Evolutionary conservation across 805 yeast species (phyloP).

Genomic region (Yarrowia bubula): DNA sequence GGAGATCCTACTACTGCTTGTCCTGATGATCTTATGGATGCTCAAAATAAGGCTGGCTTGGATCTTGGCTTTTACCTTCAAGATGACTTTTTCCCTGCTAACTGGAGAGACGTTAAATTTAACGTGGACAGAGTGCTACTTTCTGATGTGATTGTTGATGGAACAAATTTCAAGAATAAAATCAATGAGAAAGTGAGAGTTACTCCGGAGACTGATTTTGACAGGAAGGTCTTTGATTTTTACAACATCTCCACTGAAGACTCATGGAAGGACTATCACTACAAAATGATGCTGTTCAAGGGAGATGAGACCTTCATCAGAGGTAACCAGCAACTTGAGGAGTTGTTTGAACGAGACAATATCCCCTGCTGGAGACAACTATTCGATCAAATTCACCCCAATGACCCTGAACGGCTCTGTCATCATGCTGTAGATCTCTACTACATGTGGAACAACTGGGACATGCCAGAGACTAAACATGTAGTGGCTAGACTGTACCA

Average conservation of each 20-base stretch:
- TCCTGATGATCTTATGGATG: background rate
- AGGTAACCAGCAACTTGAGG: background rate
- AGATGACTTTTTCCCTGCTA: constrained; percentile 2
- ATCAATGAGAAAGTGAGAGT: background rate
- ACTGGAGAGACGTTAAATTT: background rate
- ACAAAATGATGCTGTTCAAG: constrained; percentile 14
- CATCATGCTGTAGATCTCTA: constrained; percentile 12
- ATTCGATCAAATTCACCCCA: constrained; percentile 7
- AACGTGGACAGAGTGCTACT: background rate
- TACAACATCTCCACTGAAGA: constrained; percentile 5
- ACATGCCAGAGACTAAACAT: background rate
- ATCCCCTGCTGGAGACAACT: constrained; percentile 4
- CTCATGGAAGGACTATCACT: constrained; percentile 2
- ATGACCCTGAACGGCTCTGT: background rate
- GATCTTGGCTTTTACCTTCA: background rate
- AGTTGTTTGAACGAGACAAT: background rate
- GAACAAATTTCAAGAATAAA: constrained; percentile 7
- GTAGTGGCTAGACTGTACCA: background rate
- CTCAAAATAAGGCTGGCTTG: background rate
- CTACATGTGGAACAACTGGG: constrained; percentile 20
- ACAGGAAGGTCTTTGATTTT: background rate
- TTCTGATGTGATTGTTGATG: constrained; percentile 1
- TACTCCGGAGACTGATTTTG: constrained; percentile 9
- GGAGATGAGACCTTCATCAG: constrained; percentile 2
- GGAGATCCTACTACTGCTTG: background rate